Evolutionary conservation across 2,329 filamentous ascomycete genomes (phyloP).

Genomic region (Trichophyton rubrum): DNA sequence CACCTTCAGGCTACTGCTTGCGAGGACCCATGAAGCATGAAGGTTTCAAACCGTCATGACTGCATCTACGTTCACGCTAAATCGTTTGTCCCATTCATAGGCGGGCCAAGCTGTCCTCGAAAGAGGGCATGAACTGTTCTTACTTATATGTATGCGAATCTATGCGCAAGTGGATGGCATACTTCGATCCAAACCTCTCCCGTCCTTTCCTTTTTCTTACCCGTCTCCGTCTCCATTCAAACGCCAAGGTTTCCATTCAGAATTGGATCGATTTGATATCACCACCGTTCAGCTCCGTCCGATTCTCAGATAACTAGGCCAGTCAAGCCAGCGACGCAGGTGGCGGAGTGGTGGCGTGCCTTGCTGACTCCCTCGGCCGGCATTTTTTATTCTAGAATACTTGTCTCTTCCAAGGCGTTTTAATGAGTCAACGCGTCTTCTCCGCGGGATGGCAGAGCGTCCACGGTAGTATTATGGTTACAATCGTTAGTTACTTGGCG

Average conservation of each 20-base stretch:
- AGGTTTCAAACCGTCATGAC: neutral
- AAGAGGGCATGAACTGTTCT: neutral
- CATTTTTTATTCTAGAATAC: neutral
- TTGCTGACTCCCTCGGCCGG: neutral
- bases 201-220: neutral
- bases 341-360: neutral
- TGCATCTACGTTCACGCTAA: neutral
- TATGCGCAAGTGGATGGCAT: neutral
- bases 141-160: neutral
- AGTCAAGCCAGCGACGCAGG: neutral
- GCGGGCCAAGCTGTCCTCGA: neutral
- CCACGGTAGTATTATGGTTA: neutral
- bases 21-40: neutral
- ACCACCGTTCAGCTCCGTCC: neutral
- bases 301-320: neutral
- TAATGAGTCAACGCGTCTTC: neutral
- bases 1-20: neutral
- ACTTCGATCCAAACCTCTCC: neutral
- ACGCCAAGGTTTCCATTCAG: neutral
- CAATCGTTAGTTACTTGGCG: neutral
- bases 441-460: neutral
- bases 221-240: neutral
- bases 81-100: neutral
- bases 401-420: neutral
- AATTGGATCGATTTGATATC: neutral